phyloP scores from a whole-genome alignment of 176 grass and related monocot genomes.

The Eragrostis curvula region DNA sequence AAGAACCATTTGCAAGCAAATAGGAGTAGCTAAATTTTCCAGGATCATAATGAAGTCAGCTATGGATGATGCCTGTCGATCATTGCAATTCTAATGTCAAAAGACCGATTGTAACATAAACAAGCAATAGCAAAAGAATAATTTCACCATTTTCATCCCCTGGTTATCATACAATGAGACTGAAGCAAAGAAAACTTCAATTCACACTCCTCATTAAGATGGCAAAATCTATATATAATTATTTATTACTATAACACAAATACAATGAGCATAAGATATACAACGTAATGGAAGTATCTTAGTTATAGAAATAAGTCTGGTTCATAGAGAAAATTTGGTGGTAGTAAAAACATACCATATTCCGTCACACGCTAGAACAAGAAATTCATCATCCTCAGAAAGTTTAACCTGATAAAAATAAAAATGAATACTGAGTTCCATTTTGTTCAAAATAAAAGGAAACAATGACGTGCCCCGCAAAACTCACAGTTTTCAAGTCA shows the following conservation, averaged over 20 bases:
- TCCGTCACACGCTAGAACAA: constrained; percentile 92
- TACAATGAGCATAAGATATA: constrained; percentile 6
- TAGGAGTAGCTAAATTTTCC: background rate
- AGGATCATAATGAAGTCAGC: background rate
- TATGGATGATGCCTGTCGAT: background rate
- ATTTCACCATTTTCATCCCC: background rate
- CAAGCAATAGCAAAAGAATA: constrained; percentile 4
- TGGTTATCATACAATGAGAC: background rate
- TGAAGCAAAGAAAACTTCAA: background rate
- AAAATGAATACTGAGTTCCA: constrained; percentile 21
- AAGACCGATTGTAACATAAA: background rate
- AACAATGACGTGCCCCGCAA: constrained; percentile 12
- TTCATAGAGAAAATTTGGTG: background rate
- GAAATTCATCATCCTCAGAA: constrained; percentile 92
- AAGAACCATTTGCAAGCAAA: background rate
- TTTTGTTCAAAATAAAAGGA: constrained; percentile 22
- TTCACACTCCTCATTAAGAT: background rate
- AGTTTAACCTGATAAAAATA: constrained; percentile 67
- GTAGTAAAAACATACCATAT: constrained; percentile 66
- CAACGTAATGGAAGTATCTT: background rate
- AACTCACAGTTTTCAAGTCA: constrained; percentile 80
- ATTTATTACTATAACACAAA: background rate
- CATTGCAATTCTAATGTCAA: constrained; percentile 6
- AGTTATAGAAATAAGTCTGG: background rate
- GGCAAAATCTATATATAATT: background rate